Percentiles rank a stretch among this genome's conserved stretches.
Evolutionary conservation across 495 filamentous ascomycete species (phyloP).

Genomic region (Penicillium canescens): DNA sequence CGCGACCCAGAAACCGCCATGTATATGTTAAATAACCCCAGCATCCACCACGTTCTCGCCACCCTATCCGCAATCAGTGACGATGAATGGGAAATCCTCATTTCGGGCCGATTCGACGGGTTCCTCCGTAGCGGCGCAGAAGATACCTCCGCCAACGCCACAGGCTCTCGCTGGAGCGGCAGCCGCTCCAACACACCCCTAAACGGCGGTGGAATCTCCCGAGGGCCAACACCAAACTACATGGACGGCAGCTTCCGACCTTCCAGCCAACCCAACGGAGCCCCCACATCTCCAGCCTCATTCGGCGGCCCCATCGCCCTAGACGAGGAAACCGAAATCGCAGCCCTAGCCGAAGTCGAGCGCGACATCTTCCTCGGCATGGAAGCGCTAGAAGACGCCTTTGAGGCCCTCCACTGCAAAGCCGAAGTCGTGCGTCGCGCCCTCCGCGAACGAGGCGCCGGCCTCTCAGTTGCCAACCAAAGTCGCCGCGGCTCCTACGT

Average conservation of each 20-base stretch:
- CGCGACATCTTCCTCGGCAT: constrained; percentile 90
- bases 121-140: constrained; percentile 96
- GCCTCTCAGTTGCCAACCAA: constrained; percentile 75
- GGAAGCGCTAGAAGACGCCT: constrained; percentile 93
- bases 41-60: constrained; percentile 79
- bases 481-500: constrained; percentile 57
- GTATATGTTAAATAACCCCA: constrained; percentile 82
- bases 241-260: constrained; percentile 40
- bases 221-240: constrained; percentile 38
- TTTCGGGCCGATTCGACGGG: constrained; percentile 93
- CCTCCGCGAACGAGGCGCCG: constrained; percentile 77
- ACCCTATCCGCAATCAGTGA: constrained; percentile 84
- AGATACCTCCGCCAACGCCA: constrained; percentile 31
- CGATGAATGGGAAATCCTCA: constrained; percentile 94
- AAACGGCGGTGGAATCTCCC: constrained; percentile 40
- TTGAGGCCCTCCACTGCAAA: constrained; percentile 84
- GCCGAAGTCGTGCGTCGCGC: constrained; percentile 79
- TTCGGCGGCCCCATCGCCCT: constrained; percentile 71
- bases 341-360: constrained; percentile 84
- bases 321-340: constrained; percentile 94
- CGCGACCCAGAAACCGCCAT: constrained; percentile 84
- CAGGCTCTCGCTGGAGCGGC: constrained; percentile 28
- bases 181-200: constrained; percentile 48
- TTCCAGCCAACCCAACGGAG: constrained; percentile 39
- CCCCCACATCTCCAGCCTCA: constrained; percentile 35